A percentile compares a stretch with the other conserved stretches of the same genome.
Evolutionary conservation across 768 basidiomycete genomes (phyloP).

Genomic region (Albatrellus ellisii): DNA sequence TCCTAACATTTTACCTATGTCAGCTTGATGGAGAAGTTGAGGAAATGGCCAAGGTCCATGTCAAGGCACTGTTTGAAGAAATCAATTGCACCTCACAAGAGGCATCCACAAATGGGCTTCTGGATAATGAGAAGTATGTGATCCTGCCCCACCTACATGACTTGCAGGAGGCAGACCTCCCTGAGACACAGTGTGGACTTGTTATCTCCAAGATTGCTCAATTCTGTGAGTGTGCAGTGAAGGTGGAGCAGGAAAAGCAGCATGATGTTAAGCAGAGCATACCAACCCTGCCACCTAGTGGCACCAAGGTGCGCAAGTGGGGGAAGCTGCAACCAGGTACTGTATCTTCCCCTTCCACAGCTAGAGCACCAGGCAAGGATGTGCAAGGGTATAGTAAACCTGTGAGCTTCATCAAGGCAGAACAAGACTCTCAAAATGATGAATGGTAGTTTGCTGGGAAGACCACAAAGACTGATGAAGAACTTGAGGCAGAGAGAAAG

Average conservation of each 20-base stretch:
- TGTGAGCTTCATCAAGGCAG: conserved; percentile 67
- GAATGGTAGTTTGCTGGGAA: conserved; percentile 22
- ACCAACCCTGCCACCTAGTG: conserved; percentile 46
- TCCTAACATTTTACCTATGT: conserved; percentile 5
- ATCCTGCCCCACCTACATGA: conserved; percentile 94
- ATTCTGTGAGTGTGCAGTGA: conserved; percentile 89
- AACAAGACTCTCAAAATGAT: conserved; percentile 25
- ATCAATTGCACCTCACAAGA: conserved; percentile 65
- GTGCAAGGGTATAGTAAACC: conserved; percentile 58
- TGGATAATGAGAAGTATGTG: conserved; percentile 77
- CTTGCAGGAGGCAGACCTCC: conserved; percentile 86
- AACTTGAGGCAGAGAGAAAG: conserved; percentile 72
- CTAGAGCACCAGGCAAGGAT: conserved; percentile 21
- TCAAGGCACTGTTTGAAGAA: conserved; percentile 54
- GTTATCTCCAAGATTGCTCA: conserved; percentile 95
- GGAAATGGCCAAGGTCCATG: conserved; percentile 48
- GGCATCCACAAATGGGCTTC: conserved; percentile 57
- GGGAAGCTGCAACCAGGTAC: conserved; percentile 41
- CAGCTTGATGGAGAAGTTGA: conserved; percentile 62
- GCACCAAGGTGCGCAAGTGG: conserved; percentile 71
- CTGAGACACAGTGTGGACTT: conserved; percentile 84
- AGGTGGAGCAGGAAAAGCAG: conserved; percentile 82
- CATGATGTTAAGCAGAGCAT: conserved; percentile 57
- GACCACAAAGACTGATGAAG: conserved; percentile 68
- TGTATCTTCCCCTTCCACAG: conserved; percentile 5